phyloP scores from a whole-genome alignment of 2,329 filamentous ascomycete species.

The Apiospora pterosperma region DNA sequence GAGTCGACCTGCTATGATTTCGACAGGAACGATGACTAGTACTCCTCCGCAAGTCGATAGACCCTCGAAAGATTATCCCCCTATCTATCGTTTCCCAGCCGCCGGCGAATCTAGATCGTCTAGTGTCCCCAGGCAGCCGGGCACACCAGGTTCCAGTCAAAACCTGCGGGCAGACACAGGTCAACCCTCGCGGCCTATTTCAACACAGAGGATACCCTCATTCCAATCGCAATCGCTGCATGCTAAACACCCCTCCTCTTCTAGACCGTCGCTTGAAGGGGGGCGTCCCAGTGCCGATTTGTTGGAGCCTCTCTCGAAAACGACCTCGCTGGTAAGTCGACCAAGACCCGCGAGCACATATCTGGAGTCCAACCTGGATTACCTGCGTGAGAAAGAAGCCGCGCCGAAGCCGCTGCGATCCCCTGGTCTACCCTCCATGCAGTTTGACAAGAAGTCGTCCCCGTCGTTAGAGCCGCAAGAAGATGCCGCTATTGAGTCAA shows the following conservation, averaged over 20 bases:
- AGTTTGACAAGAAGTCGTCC: conserved; percentile 31
- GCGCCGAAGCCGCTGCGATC: conserved; percentile 38
- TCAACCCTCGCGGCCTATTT: conserved; percentile 20
- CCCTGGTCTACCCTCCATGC: conserved; percentile 32
- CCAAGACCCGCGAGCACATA: conserved; percentile 78
- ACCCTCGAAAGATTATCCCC: conserved; percentile 37
- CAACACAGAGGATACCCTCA: conserved; percentile 26
- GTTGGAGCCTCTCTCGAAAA: conserved; percentile 58
- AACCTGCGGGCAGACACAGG: conserved; percentile 18
- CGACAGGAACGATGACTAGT: conserved; percentile 76
- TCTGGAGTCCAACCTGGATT: conserved; percentile 78
- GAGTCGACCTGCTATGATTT: conserved; percentile 41
- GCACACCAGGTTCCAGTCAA: conserved; percentile 19
- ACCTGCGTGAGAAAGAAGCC: conserved; percentile 72
- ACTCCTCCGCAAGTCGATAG: conserved; percentile 46
- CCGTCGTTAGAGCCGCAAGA: conserved; percentile 46
- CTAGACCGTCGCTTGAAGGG: conserved; percentile 68
- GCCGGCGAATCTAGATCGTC: conserved; percentile 35
- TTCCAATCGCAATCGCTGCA: conserved; percentile 32
- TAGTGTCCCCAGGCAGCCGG: conserved; percentile 34
- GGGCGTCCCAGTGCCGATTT: conserved; percentile 63
- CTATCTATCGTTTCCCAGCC: conserved; percentile 39
- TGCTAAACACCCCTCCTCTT: conserved; percentile 43
- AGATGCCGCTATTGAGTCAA: conserved; percentile 69
- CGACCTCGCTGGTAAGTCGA: conserved; percentile 49